Base-by-base conservation (phyloP, 208 protist species). In the Wallacemonas sp. region DNA sequence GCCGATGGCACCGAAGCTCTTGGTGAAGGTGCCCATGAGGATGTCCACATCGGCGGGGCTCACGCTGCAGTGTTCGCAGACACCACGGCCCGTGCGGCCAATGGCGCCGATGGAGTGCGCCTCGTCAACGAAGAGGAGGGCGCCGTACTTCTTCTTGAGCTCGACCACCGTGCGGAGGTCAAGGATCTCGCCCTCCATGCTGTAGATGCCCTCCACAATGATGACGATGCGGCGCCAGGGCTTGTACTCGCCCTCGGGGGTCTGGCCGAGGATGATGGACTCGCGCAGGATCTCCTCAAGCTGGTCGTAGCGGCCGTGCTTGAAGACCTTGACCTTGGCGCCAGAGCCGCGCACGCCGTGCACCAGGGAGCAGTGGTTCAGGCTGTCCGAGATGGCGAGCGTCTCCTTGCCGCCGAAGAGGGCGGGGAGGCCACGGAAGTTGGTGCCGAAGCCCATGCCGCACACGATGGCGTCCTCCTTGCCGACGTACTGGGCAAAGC, bases 281-380 rank as follows among this genome's bases (percentile, higher is more conserved):
- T 93, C 76, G 32, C 87, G 83, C n/a, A 98, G 68, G 24, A 94
- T 30, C 21, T 61, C 64, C 80, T 99, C 98, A 6, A 99, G 83
- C 66, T 98, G 76, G 33, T 88, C 85, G 23, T 97, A 87, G 61
- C 98, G 69, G 73, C 97, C 95, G 81, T 99, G 98, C 52, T 90
- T 76, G 72, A 98, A 99, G 23, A 98, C 86, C 48, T 83, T 76
- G 27, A 97, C 95, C 57, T 87, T 83, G 16, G 90, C 87, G 16
- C 94, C 88, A 23, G 87, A 93, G 27, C 88, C 69, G 19, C 94
- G 79, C 34, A 99, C 93, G 61, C 98, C 98, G 58, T 96, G 93
- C 52, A 99, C 98, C 66, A 99, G 85, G 0, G 94, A 98, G n/a
- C 97, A 97, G 80, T 99, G 98, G 78, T 99, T 99, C 12, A 98